phyloP scores from a whole-genome alignment of 495 filamentous ascomycete species.

The Aeminium ludgeri region DNA sequence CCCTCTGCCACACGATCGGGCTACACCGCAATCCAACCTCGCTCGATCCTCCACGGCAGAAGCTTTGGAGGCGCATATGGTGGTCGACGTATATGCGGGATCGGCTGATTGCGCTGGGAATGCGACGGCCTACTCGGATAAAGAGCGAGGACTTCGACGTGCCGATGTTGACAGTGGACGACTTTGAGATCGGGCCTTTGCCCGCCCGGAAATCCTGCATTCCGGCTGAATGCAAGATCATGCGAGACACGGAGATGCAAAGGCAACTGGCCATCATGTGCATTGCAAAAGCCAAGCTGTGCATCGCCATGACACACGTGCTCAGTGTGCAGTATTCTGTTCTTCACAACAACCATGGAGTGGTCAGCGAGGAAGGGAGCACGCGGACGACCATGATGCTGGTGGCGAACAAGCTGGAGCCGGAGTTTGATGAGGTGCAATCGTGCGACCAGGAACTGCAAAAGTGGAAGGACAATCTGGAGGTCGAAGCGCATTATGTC shows the following conservation, averaged over 20 bases:
- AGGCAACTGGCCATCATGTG: slow-evolving; percentile 66
- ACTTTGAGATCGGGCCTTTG: slow-evolving; percentile 62
- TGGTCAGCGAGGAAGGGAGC: slow-evolving; percentile 41
- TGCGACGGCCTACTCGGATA: slow-evolving; percentile 75
- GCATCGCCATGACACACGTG: slow-evolving; percentile 67
- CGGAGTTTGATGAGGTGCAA: slow-evolving; percentile 56
- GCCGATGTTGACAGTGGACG: slow-evolving; percentile 64
- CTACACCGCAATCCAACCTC: slow-evolving; percentile 58
- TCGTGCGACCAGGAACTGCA: slow-evolving; percentile 56
- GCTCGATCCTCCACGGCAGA: slow-evolving; percentile 52
- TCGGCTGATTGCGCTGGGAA: slow-evolving; percentile 70
- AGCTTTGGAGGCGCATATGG: slow-evolving; percentile 82
- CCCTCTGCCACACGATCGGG: slow-evolving; percentile 67
- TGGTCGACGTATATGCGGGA: slow-evolving; percentile 90
- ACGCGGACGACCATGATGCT: slow-evolving; percentile 79
- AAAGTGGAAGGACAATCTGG: slow-evolving; percentile 53
- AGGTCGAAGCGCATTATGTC: slow-evolving; percentile 46
- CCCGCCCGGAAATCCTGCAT: slow-evolving; percentile 45
- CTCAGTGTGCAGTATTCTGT: slow-evolving; percentile 80
- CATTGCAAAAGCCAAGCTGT: slow-evolving; percentile 82
- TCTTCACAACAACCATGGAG: slow-evolving; percentile 57
- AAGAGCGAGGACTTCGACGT: slow-evolving; percentile 83
- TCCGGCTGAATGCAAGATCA: slow-evolving; percentile 45
- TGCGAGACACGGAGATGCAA: slow-evolving; percentile 48
- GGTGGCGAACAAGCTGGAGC: slow-evolving; percentile 65